A percentile compares a stretch with the other conserved stretches of the same genome.
phyloP scores from a whole-genome alignment of 169 alveolate genomes.

The Eimeria tenella region DNA sequence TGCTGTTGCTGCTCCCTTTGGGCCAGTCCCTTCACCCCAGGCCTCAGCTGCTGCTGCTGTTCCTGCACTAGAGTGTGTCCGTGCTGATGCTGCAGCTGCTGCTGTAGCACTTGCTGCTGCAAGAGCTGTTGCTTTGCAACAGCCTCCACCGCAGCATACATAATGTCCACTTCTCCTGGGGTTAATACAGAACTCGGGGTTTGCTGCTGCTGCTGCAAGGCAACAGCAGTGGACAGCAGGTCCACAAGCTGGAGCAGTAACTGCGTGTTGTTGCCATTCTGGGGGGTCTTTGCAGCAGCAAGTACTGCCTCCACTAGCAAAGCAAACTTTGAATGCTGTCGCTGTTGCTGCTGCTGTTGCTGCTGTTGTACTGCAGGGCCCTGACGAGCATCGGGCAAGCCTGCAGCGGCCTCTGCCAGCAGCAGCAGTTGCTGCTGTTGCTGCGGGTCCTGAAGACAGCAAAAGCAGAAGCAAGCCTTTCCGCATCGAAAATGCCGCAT shows the following conservation, averaged over 20 bases:
- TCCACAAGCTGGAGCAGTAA: slow-evolving; percentile 47
- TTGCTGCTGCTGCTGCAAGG: slow-evolving; percentile 65
- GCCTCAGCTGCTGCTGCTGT: slow-evolving; percentile 39
- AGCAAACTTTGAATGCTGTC: not conserved
- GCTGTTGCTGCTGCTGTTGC: slow-evolving; percentile 68
- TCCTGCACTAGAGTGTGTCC: not conserved
- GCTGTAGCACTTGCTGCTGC: slow-evolving; percentile 33
- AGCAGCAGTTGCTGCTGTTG: slow-evolving; percentile 57
- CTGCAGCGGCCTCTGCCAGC: slow-evolving; percentile 60
- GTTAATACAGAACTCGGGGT: not conserved
- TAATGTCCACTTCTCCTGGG: slow-evolving; percentile 26
- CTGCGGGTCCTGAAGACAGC: slow-evolving; percentile 36
- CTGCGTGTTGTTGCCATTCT: slow-evolving; percentile 52
- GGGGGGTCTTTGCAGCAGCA: slow-evolving; percentile 49
- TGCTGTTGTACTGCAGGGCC: slow-evolving; percentile 20
- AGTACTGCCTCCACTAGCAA: slow-evolving; percentile 44
- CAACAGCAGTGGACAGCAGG: slow-evolving; percentile 40
- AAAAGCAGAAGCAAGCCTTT: not conserved
- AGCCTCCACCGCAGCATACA: slow-evolving; percentile 34
- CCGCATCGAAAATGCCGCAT: not conserved
- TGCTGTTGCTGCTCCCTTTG: slow-evolving; percentile 23
- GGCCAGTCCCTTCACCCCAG: not conserved
- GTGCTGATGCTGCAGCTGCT: not conserved
- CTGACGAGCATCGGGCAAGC: not conserved
- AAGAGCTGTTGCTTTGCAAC: slow-evolving; percentile 41